A percentile compares a stretch with the other conserved stretches of the same genome.
Conservation (phyloP, 2,329 filamentous ascomycete species). For the Phyllosticta citribraziliensis region DNA sequence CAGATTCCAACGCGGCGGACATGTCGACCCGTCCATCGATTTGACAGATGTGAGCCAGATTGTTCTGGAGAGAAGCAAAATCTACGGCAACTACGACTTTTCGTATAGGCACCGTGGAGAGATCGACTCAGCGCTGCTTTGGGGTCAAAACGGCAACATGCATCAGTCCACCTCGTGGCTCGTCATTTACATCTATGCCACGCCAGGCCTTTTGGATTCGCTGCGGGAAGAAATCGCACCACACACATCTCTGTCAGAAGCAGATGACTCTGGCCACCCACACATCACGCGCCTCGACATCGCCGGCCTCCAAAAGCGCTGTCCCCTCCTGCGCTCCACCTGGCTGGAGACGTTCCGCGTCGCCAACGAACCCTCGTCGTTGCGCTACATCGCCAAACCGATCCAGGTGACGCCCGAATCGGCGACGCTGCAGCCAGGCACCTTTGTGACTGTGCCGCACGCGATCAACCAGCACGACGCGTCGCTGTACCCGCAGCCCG, state of each 20-base stretch:
- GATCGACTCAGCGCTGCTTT: constrained; percentile 36
- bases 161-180: constrained; percentile 34
- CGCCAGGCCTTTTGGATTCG: constrained; percentile 14
- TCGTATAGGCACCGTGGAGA: constrained; percentile 19
- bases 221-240: constrained; percentile 27
- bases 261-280: background rate
- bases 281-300: background rate
- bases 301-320: constrained; percentile 13
- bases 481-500: constrained; percentile 6
- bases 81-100: constrained; percentile 21
- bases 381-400: constrained; percentile 16
- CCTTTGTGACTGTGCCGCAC: constrained; percentile 4
- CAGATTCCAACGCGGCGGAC: constrained; percentile 17
- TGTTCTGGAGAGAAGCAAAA: constrained; percentile 21
- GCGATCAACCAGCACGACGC: constrained; percentile 6
- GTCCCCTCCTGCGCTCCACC: constrained; percentile 27
- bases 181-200: constrained; percentile 23
- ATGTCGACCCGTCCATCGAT: constrained; percentile 20
- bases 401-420: constrained; percentile 25
- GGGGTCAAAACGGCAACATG: constrained; percentile 46
- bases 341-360: constrained; percentile 29
- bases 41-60: constrained; percentile 26
- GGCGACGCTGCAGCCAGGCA: constrained; percentile 5
- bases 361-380: constrained; percentile 15
- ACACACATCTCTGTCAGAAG: constrained; percentile 19